Evolutionary conservation across 139 green algal species (phyloP), one percentile per base, ranked within the genome.

Genomic region (Pleodorina starrii): DNA sequence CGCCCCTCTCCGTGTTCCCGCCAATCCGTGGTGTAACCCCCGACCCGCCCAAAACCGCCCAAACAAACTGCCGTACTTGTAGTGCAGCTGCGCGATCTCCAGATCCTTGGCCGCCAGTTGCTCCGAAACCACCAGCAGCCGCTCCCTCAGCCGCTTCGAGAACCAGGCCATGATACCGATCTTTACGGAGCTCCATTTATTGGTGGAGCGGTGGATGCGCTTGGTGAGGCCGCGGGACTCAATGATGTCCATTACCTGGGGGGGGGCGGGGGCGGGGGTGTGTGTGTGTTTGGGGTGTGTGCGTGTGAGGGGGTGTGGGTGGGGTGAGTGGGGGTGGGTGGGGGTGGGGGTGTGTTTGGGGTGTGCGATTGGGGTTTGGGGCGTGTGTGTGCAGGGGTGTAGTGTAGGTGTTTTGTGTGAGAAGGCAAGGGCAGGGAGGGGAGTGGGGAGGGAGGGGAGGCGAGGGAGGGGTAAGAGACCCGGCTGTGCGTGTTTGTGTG

Each of bases 101-200:
- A 94, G 32, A 32, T 88, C 83, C 87, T 84, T 75, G n/a, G 78
- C 59, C 21, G 84, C 66, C 42, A 90, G 74, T n/a, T 60, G 42
- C 85, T 89, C 80, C 43, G 57, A 32, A 57, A 80, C 89, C 36
- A 21, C 43, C 40, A 72, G 5, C 73, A 94, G 84, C 81, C 74
- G 43, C 23, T 48, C 36, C 2, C 91, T 72, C 60, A 94, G 85
- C 60, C 48, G 25, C 46, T 38, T 50, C 38, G 66, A 71, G 78
- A 92, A 90, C 77, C 71, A 77, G 42, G 85, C 44, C 72, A 94
- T 79, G 35, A 94, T 44, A 57, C 54, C 72, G 32, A 94, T 59
- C 89, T 94, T 92, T 79, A 91, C 71, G 54, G 75, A 77, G 36
- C 72, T 77, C 91, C 91, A 93, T 46, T 91, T 91, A 42, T 66